Percentiles rank a stretch among this genome's conserved stretches.
Conservation (phyloP, 139 green algal genomes). For the Axilococcus clingmanii region DNA sequence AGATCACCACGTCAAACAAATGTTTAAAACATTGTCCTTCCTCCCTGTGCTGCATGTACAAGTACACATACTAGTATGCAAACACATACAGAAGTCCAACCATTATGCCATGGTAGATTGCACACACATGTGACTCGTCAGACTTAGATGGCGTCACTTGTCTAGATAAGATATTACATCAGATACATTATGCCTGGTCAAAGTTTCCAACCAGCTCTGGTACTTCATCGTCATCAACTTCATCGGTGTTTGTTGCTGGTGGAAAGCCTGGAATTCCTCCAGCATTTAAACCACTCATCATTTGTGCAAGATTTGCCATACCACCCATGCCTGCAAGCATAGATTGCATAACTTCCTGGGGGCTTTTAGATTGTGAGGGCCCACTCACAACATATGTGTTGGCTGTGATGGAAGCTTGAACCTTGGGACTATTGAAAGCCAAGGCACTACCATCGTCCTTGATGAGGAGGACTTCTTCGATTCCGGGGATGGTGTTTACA, state of each 20-base stretch:
- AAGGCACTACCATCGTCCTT: slow-evolving; percentile 80
- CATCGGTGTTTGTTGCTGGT: slow-evolving; percentile 22
- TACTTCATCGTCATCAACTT: slow-evolving; percentile 34
- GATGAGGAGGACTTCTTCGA: slow-evolving; percentile 99
- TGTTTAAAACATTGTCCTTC: too few relatives aligned
- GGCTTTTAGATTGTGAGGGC: slow-evolving; percentile 63
- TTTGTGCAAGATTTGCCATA: slow-evolving; percentile 15
- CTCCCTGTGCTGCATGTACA: too few relatives aligned
- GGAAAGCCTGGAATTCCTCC: slow-evolving; percentile 7
- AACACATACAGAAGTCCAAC: too few relatives aligned
- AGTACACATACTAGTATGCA: too few relatives aligned
- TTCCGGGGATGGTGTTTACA: slow-evolving; percentile 98
- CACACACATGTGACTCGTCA: too few relatives aligned
- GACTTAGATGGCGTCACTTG: too few relatives aligned
- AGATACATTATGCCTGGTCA: too few relatives aligned
- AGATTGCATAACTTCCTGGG: slow-evolving; percentile 43
- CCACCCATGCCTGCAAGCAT: slow-evolving; percentile 35
- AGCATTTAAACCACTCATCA: slow-evolving; percentile 16
- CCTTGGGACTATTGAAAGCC: slow-evolving; percentile 96
- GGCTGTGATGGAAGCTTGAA: slow-evolving; percentile 96
- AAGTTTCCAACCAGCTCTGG: slow-evolving; percentile 91
- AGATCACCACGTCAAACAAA: too few relatives aligned
- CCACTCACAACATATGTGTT: slow-evolving; percentile 99
- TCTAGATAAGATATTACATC: too few relatives aligned
- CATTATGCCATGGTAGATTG: too few relatives aligned